Percentiles rank a stretch among this genome's conserved stretches.
Evolutionary conservation across 352 stramenopile genomes (phyloP).

Genomic region (Phytophthora foliorum): DNA sequence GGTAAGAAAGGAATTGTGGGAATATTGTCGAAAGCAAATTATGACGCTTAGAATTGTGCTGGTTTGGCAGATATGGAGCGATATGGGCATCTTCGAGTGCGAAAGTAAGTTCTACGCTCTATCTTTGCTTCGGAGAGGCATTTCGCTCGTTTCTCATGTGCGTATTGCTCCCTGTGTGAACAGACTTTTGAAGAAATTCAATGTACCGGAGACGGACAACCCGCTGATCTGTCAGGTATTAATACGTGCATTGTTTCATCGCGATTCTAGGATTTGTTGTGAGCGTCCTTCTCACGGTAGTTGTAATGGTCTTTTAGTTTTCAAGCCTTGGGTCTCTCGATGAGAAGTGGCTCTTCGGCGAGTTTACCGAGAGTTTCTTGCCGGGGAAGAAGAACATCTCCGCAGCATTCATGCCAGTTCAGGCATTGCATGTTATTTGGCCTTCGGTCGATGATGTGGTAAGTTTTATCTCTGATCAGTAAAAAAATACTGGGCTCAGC

Average conservation of each 20-base stretch:
- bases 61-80: slow-evolving; percentile 76
- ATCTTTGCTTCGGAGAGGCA: not conserved
- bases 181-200: slow-evolving; percentile 65
- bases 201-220: slow-evolving; percentile 59
- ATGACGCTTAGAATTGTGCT: slow-evolving; percentile 1
- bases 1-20: slow-evolving; percentile 36
- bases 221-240: slow-evolving; percentile 81
- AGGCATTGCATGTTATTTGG: slow-evolving; percentile 84
- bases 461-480: slow-evolving; percentile 17
- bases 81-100: slow-evolving; percentile 81
- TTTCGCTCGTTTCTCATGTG: slow-evolving; percentile 12
- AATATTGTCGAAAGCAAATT: not conserved
- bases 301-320: slow-evolving; percentile 51
- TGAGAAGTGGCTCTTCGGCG: slow-evolving; percentile 85
- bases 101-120: slow-evolving; percentile 46
- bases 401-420: slow-evolving; percentile 44
- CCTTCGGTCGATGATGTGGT: slow-evolving; percentile 84
- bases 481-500: no score
- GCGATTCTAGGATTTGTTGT: not conserved
- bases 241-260: slow-evolving; percentile 8
- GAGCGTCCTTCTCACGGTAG: not conserved
- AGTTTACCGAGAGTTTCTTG: slow-evolving; percentile 76
- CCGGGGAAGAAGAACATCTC: slow-evolving; percentile 49
- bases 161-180: not conserved
- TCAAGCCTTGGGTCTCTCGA: slow-evolving; percentile 85